These are phyloP conservation scores for Candida quercuum DNA, from an alignment of 805 yeast genomes.

Conservation along the genomic window DNA sequence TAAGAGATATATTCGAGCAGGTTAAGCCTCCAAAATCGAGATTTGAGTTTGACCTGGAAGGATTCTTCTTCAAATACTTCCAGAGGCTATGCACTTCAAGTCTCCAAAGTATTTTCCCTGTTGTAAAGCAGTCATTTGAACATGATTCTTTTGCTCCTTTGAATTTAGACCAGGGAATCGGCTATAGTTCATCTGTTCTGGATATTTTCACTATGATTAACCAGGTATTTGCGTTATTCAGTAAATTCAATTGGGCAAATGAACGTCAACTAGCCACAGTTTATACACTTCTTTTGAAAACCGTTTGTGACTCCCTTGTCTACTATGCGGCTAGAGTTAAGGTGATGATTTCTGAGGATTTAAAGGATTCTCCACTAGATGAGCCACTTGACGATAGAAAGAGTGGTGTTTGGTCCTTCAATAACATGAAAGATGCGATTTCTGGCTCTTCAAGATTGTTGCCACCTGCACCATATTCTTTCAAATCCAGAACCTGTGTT, in stretches of 20 bases:
- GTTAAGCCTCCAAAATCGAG: slow-evolving; percentile 31
- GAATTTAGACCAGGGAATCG: slow-evolving; percentile 34
- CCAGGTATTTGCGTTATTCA: slow-evolving; percentile 52
- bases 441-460: slow-evolving; percentile 31
- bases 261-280: slow-evolving; percentile 56
- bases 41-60: slow-evolving; percentile 54
- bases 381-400: slow-evolving; percentile 24
- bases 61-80: slow-evolving; percentile 44
- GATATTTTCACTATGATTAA: slow-evolving; percentile 64
- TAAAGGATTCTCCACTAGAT: slow-evolving; percentile 22
- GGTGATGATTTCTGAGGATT: slow-evolving; percentile 36
- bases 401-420: slow-evolving; percentile 37
- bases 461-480: slow-evolving; percentile 49
- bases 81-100: slow-evolving; percentile 37
- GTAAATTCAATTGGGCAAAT: slow-evolving; percentile 60
- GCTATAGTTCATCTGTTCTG: slow-evolving; percentile 54
- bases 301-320: slow-evolving; percentile 57
- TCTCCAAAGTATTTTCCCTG: slow-evolving; percentile 37
- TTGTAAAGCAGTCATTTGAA: slow-evolving; percentile 49
- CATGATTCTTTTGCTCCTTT: slow-evolving; percentile 55
- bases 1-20: slow-evolving; percentile 47
- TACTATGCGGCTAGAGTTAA: slow-evolving; percentile 37
- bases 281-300: slow-evolving; percentile 54
- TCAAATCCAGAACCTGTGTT: slow-evolving; percentile 61
- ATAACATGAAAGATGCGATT: slow-evolving; percentile 48